A percentile compares a stretch with the other conserved stretches of the same genome.
Evolutionary conservation across 2,329 filamentous ascomycete species (phyloP).

Genomic region (Cladosporium phlei): DNA sequence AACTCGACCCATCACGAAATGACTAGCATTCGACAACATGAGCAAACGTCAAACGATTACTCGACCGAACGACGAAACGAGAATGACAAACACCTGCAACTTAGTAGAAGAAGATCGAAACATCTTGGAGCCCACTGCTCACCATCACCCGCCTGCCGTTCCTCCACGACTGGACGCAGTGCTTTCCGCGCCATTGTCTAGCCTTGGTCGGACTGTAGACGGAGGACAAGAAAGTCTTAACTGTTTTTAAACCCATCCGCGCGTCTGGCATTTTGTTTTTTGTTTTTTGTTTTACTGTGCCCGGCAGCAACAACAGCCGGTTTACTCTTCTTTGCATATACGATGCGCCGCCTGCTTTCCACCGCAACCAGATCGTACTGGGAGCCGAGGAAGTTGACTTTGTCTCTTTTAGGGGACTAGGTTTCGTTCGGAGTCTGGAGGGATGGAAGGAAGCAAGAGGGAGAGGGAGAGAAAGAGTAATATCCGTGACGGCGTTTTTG

Average conservation of each 20-base stretch:
- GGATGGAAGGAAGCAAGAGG: background rate
- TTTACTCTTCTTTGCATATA: constrained; percentile 4
- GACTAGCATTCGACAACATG: constrained; percentile 14
- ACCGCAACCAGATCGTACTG: too few relatives aligned
- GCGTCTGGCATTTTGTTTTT: constrained; percentile 11
- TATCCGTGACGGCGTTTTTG: too few relatives aligned
- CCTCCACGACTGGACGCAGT: background rate
- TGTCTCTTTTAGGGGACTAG: background rate
- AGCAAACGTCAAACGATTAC: constrained; percentile 12
- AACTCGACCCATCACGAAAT: constrained; percentile 14
- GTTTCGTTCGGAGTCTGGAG: background rate
- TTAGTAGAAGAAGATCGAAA: constrained; percentile 13
- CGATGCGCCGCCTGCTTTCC: too few relatives aligned
- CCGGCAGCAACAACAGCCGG: constrained; percentile 3
- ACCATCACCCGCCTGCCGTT: background rate
- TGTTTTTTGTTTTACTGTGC: background rate
- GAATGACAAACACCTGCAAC: constrained; percentile 14
- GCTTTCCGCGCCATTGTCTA: background rate
- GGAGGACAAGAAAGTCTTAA: constrained; percentile 11
- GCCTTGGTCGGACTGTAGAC: background rate
- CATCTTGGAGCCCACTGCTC: constrained; percentile 13
- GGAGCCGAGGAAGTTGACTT: too few relatives aligned
- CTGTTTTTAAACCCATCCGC: constrained; percentile 7
- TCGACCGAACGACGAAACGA: constrained; percentile 9
- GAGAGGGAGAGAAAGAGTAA: background rate